Conservation (phyloP, 1,139 yeast genomes). For the Meyerozyma smithsonii region DNA sequence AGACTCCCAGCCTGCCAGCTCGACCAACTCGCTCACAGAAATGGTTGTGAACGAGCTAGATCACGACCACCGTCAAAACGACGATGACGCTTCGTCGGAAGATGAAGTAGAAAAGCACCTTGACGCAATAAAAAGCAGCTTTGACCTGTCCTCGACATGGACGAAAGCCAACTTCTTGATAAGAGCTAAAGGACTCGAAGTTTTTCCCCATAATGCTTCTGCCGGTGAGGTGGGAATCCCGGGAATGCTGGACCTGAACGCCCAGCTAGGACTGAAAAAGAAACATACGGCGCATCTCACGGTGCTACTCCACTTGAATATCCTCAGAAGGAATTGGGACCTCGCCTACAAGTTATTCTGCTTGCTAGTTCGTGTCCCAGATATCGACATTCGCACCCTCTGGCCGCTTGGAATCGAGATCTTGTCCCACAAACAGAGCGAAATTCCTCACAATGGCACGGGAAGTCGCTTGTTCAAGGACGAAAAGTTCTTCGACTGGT, state of each 20-base stretch:
- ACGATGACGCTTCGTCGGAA: constrained; percentile 9
- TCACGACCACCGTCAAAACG: constrained; percentile 5
- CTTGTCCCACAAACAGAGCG: constrained; percentile 12
- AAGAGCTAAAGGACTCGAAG: constrained; percentile 28
- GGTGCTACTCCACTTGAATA: constrained; percentile 15
- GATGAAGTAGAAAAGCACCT: constrained; percentile 11
- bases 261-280: not conserved
- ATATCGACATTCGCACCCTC: constrained; percentile 46
- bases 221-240: too few species aligned
- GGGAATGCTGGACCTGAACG: too few species aligned
- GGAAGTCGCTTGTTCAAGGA: constrained; percentile 13
- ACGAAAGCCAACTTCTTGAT: constrained; percentile 21
- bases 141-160: constrained; percentile 20
- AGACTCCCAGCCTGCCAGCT: constrained; percentile 11
- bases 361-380: constrained; percentile 41
- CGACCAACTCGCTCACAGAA: constrained; percentile 4
- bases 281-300: not conserved
- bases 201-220: constrained; percentile 20
- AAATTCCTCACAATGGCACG: not conserved
- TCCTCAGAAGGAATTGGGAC: constrained; percentile 49
- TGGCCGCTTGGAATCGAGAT: constrained; percentile 60
- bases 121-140: constrained; percentile 13
- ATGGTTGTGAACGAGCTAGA: constrained; percentile 9
- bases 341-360: constrained; percentile 50
- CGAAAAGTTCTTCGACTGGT: constrained; percentile 34